Evolutionary conservation across 1,284 basidiomycete species (phyloP).

Genomic region (Ganoderma resinaceum): DNA sequence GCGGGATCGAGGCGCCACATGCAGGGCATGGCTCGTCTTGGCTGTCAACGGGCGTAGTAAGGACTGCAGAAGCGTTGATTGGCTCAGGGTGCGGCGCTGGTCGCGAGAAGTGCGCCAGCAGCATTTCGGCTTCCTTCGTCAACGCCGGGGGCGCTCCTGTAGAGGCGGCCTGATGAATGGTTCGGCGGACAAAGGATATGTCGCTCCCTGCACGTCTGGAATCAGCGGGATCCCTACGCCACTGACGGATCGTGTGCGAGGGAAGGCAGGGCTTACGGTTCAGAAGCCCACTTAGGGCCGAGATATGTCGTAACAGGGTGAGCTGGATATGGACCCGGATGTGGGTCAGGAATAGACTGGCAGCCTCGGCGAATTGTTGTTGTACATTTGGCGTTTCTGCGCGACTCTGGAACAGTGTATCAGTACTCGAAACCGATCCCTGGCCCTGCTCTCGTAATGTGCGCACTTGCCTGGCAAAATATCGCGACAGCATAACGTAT

Average conservation of each 20-base stretch:
- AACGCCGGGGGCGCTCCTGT: conserved; percentile 59
- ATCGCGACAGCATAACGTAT: conserved; percentile 65
- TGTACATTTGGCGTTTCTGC: conserved; percentile 36
- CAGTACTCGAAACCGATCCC: conserved; percentile 2
- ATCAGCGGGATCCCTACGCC: conserved; percentile 19
- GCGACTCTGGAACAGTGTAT: conserved; percentile 46
- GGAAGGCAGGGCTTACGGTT: conserved; percentile 16
- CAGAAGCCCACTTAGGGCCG: conserved; percentile 47
- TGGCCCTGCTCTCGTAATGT: neutral
- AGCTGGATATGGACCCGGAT: conserved; percentile 63
- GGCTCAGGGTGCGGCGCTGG: conserved; percentile 22
- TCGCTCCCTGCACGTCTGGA: conserved; percentile 52
- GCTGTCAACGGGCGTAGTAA: conserved; percentile 14
- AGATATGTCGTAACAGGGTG: conserved; percentile 64
- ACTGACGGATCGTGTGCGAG: neutral
- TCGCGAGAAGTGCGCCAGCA: conserved; percentile 49
- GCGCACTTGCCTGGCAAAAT: conserved; percentile 69
- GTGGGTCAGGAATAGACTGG: conserved; percentile 52
- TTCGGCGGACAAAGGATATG: conserved; percentile 61
- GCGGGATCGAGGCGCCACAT: conserved; percentile 61
- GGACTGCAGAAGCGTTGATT: conserved; percentile 24
- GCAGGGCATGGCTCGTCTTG: conserved; percentile 73
- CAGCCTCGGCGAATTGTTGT: conserved; percentile 55
- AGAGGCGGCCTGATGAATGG: conserved; percentile 58
- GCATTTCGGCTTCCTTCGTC: conserved; percentile 53